Percentiles rank a stretch among this genome's conserved stretches.
Evolutionary conservation across 805 yeast genomes (phyloP).

Genomic region (Starmerella sirachaensis): DNA sequence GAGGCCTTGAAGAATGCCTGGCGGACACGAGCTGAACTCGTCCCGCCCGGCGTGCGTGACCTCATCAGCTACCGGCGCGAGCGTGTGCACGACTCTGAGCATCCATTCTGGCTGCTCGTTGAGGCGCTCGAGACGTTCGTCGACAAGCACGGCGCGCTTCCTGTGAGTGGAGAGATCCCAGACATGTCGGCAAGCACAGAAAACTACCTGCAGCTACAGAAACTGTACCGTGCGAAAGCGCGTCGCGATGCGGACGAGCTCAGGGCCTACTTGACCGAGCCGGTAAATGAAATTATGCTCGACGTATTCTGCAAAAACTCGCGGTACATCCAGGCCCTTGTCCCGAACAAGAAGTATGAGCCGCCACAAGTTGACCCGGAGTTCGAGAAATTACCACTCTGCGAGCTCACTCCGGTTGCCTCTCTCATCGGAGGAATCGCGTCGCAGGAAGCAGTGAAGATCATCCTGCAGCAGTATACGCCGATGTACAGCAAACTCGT

Average conservation of each 20-base stretch:
- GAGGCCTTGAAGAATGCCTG: slow-evolving; percentile 40
- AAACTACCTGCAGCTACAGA: slow-evolving; percentile 46
- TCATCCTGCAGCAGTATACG: slow-evolving; percentile 64
- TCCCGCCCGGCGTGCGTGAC: slow-evolving; percentile 15
- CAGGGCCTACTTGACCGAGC: slow-evolving; percentile 19
- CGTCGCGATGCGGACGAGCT: slow-evolving; percentile 36
- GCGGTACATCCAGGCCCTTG: slow-evolving; percentile 9
- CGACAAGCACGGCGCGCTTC: slow-evolving; percentile 23
- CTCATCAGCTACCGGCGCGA: slow-evolving; percentile 8
- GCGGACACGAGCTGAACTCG: slow-evolving; percentile 30
- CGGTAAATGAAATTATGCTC: slow-evolving; percentile 29
- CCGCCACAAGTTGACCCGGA: neutral
- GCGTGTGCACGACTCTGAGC: neutral
- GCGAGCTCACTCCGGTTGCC: slow-evolving; percentile 44
- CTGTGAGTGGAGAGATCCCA: slow-evolving; percentile 64
- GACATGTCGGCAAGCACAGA: slow-evolving; percentile 78
- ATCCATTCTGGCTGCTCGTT: slow-evolving; percentile 50
- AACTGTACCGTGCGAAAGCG: slow-evolving; percentile 47
- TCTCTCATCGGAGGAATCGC: slow-evolving; percentile 75
- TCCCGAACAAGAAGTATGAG: neutral
- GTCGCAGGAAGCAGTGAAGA: slow-evolving; percentile 71
- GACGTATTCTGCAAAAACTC: slow-evolving; percentile 51
- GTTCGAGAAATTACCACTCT: neutral
- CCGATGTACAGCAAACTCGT: slow-evolving; percentile 61
- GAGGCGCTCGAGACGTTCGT: slow-evolving; percentile 45